Percentiles rank a stretch among this genome's conserved stretches.
Conservation (phyloP, 345 rosid species). For the Rhizophora apiculata region DNA sequence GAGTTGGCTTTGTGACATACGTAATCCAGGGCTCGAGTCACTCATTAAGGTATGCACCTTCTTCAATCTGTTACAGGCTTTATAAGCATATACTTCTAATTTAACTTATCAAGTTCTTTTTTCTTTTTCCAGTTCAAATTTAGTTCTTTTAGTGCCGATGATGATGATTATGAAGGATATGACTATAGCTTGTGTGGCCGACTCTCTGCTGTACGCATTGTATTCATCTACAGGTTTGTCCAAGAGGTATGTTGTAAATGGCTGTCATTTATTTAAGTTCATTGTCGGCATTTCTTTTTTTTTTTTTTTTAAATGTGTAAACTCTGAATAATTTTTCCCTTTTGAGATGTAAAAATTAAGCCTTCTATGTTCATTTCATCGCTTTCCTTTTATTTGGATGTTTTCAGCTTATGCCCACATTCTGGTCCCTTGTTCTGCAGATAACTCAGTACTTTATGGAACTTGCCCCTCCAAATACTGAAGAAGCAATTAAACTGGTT, state of each 20-base stretch:
- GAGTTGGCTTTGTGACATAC: slow-evolving; percentile 98
- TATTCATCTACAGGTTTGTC: slow-evolving; percentile 91
- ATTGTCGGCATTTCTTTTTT: neutral
- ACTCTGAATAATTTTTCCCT: neutral
- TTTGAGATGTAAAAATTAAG: neutral
- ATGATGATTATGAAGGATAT: slow-evolving; percentile 96
- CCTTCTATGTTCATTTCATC: neutral
- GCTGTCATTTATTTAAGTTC: slow-evolving; percentile 3
- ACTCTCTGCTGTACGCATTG: slow-evolving; percentile 91
- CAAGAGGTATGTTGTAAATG: slow-evolving; percentile 69
- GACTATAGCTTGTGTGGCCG: slow-evolving; percentile 84
- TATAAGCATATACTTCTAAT: neutral
- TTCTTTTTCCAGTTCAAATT: slow-evolving; percentile 75
- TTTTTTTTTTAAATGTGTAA: neutral
- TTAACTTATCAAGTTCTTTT: neutral
- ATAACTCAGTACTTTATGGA: slow-evolving; percentile 88
- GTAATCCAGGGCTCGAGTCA: slow-evolving; percentile 92
- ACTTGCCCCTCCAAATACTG: slow-evolving; percentile 88
- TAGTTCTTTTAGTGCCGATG: slow-evolving; percentile 79
- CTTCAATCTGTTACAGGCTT: neutral
- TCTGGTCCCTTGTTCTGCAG: slow-evolving; percentile 39
- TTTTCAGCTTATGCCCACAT: slow-evolving; percentile 3
- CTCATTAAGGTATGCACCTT: slow-evolving; percentile 65
- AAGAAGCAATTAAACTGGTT: slow-evolving; percentile 92
- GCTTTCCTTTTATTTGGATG: neutral